Percentiles rank a stretch among this genome's conserved stretches.
These are phyloP conservation scores for Candida yuanshanica DNA, from an alignment of 805 yeast genomes.

Conservation along the genomic window DNA sequence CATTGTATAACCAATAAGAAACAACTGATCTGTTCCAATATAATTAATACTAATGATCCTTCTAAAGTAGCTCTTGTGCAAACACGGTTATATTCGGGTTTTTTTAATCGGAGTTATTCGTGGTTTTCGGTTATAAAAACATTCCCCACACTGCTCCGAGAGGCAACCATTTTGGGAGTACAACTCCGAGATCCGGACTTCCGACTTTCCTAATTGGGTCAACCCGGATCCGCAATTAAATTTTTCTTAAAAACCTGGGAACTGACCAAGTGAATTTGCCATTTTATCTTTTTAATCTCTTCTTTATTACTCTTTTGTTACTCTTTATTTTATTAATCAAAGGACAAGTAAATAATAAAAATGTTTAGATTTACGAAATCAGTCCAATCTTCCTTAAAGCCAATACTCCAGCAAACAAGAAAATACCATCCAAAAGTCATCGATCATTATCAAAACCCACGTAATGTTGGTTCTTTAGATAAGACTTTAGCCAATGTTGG, in stretches of 20 bases:
- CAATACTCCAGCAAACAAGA: constrained; percentile 27
- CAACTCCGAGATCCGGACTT: not conserved
- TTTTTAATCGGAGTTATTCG: not conserved
- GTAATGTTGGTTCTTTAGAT: constrained; percentile 92
- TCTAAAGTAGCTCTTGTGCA: no score
- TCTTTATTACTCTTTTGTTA: no score
- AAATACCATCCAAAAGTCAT: constrained; percentile 88
- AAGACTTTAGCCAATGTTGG: constrained; percentile 76
- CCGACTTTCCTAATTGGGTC: not conserved
- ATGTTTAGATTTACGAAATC: constrained; percentile 22
- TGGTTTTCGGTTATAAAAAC: not conserved
- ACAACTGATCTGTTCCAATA: no score
- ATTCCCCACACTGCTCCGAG: not conserved
- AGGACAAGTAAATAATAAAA: no score
- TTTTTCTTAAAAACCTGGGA: not conserved
- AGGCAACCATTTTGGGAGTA: no score
- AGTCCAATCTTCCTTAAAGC: constrained; percentile 12
- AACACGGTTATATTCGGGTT: not conserved
- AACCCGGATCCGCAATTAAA: not conserved
- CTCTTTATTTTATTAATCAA: no score
- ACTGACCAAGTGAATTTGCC: no score
- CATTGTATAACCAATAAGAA: constrained; percentile 12
- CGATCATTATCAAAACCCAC: constrained; percentile 94
- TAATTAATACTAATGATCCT: no score
- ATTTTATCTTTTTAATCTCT: not conserved